Percentiles rank a stretch among this genome's conserved stretches.
Conservation (phyloP, 805 yeast species). For the Geotrichum ghanense region DNA sequence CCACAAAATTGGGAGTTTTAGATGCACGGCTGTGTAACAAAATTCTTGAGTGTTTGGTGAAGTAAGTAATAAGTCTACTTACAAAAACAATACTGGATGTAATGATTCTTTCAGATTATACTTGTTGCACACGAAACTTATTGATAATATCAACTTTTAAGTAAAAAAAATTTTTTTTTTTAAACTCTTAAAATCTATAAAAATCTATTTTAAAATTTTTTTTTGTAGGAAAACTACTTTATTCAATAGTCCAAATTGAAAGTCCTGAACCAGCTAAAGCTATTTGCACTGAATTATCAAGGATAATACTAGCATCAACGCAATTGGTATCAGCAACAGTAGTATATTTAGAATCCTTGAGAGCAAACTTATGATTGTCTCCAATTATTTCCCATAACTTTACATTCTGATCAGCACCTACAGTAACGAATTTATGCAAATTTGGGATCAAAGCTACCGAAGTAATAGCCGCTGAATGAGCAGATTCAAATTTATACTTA, state of each 20-base stretch:
- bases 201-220: no score
- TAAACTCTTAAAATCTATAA: no score
- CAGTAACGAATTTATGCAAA: slow-evolving; percentile 32
- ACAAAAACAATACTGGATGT: no score
- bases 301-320: slow-evolving; percentile 29
- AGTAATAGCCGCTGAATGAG: slow-evolving; percentile 85
- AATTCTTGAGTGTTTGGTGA: slow-evolving; percentile 4
- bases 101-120: no score
- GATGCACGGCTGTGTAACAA: neutral
- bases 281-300: slow-evolving; percentile 27
- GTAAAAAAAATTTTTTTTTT: no score
- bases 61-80: slow-evolving; percentile 5
- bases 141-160: no score
- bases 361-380: slow-evolving; percentile 16
- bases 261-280: slow-evolving; percentile 73
- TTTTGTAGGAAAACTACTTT: no score
- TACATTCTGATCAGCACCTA: slow-evolving; percentile 77
- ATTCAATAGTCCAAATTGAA: slow-evolving; percentile 29
- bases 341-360: slow-evolving; percentile 43
- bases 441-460: slow-evolving; percentile 34
- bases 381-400: slow-evolving; percentile 47
- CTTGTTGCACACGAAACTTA: no score
- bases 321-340: slow-evolving; percentile 90
- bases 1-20: neutral
- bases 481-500: slow-evolving; percentile 28